These are phyloP conservation scores for Tubosaeta sp. DNA, from an alignment of 768 basidiomycete genomes.

Conservation along the genomic window DNA sequence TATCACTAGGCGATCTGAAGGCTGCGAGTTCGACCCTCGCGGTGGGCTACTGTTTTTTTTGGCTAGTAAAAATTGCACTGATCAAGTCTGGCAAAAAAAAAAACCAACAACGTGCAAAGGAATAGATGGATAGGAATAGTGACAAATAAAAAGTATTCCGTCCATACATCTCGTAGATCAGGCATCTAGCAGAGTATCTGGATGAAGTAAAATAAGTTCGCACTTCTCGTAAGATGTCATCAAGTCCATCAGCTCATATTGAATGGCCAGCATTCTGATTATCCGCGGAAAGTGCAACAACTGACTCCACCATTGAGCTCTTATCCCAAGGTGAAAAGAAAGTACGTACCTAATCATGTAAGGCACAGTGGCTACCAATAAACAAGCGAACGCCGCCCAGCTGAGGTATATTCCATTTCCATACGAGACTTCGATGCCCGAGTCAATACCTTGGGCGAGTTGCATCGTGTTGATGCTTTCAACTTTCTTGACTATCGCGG, in stretches of 20 bases:
- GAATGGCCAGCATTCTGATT: slow-evolving; percentile 30
- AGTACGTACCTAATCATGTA: slow-evolving; percentile 69
- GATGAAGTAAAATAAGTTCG: slow-evolving; percentile 3
- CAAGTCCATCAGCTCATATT: slow-evolving; percentile 11
- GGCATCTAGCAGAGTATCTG: slow-evolving; percentile 4
- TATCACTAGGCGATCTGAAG: slow-evolving; percentile 51
- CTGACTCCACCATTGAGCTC: slow-evolving; percentile 34
- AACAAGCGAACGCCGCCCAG: slow-evolving; percentile 72
- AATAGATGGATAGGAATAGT: slow-evolving; percentile 11
- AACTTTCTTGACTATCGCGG: slow-evolving; percentile 62
- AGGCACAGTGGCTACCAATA: slow-evolving; percentile 62
- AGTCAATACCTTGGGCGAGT: slow-evolving; percentile 37
- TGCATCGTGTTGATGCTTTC: slow-evolving; percentile 53
- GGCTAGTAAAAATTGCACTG: no score
- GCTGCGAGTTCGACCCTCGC: slow-evolving; percentile 64
- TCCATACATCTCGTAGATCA: slow-evolving; percentile 11
- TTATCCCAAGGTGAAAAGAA: not conserved
- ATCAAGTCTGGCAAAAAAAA: not conserved
- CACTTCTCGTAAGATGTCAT: slow-evolving; percentile 13
- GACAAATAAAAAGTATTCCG: slow-evolving; percentile 19
- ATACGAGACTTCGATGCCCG: slow-evolving; percentile 61
- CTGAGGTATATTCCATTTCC: slow-evolving; percentile 62
- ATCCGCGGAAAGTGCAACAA: slow-evolving; percentile 79
- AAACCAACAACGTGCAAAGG: not conserved
- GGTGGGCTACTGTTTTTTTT: slow-evolving; percentile 45